Evolutionary conservation across 345 rosid genomes (phyloP), one percentile per base, ranked within the genome.

Genomic region (Melaleuca alternifolia): DNA sequence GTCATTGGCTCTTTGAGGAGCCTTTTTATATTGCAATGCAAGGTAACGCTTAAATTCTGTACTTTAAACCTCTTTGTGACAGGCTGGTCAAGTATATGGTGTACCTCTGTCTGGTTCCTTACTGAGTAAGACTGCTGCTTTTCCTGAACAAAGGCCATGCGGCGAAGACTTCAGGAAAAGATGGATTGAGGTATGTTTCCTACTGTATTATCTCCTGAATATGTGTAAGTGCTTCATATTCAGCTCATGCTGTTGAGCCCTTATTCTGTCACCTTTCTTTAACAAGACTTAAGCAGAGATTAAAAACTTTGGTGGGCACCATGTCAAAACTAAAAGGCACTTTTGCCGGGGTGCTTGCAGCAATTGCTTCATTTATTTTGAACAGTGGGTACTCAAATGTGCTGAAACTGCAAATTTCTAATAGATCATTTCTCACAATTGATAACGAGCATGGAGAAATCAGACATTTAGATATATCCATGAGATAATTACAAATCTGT

Each of bases 31-130:
- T 81, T 48, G 30, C 53, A 46, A 81, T 50, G 53, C 48, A 37
- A 71, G 79, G 79, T 71, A 46, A 46, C 3, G 24, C 44, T 71
- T 33, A 71, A 71, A 71, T 54, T 53, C 30, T 26, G 56, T 51
- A 82, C 50, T 50, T 85, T 84, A 89, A 79, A 87, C 51, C 75
- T 85, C 59, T 21, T 57, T 50, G 30, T 92, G 89, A 85, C 90
- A 98, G 99, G 99, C 98, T 92, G 99, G 99, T 83, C 99, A 96
- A 91, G 96, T 96, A 62, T 96, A 98, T 89, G 99, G 96, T n/a
- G 95, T 95, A 87, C 96, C 99, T 88, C 97, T 98, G 87, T 92
- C 94, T 88, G 98, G 97, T 86, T 84, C 95, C 81, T 93, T 96
- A 54, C 89, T 98, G 87, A 92, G 93, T 87, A 98, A 95, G 91